Conservation (phyloP, 108 stramenopile species). For the Nannochloropsis gaditana region DNA sequence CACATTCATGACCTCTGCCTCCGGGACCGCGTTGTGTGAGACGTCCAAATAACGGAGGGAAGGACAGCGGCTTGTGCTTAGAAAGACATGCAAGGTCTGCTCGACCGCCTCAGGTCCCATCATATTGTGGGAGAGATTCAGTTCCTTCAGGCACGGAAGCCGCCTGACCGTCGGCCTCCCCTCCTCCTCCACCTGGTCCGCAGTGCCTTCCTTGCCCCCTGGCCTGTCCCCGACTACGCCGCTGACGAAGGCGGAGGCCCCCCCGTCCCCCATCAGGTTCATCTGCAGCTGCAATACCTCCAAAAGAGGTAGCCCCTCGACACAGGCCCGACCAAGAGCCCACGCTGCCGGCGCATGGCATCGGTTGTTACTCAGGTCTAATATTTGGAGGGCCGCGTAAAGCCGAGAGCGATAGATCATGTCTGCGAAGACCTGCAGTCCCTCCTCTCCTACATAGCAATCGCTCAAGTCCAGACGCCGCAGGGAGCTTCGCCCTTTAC, state of each 20-base stretch:
- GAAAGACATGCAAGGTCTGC: background rate
- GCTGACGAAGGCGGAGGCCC: background rate
- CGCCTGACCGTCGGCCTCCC: background rate
- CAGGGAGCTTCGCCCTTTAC: background rate
- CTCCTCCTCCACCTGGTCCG: background rate
- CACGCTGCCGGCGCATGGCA: background rate
- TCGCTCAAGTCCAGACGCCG: background rate
- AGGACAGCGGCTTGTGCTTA: background rate
- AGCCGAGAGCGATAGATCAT: background rate
- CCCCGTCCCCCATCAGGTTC: background rate
- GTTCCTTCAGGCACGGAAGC: background rate
- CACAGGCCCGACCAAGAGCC: background rate
- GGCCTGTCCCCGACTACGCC: background rate
- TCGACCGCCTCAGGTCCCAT: background rate
- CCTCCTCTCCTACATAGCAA: background rate
- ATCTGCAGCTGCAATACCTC: background rate
- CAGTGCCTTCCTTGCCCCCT: background rate
- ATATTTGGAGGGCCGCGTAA: background rate
- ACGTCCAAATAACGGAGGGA: background rate
- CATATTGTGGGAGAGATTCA: conserved; percentile 9
- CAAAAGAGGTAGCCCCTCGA: background rate
- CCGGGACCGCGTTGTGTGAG: background rate
- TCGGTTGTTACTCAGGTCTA: background rate
- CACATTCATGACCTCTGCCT: background rate
- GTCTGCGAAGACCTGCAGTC: background rate